Evolutionary conservation across 345 rosid genomes (phyloP).

Genomic region (Jatropha curcas): DNA sequence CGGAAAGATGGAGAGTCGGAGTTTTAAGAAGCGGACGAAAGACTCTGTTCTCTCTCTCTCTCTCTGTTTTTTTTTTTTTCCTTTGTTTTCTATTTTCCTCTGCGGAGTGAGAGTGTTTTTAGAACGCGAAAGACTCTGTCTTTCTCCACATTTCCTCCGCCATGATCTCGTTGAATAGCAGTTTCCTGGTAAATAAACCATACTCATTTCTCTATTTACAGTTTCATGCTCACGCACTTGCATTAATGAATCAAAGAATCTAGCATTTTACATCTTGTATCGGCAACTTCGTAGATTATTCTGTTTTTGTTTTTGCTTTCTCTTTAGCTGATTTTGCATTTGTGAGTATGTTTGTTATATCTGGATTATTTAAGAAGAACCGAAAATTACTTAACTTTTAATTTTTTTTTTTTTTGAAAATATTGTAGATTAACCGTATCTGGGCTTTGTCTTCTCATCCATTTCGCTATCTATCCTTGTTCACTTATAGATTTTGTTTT

Average conservation of each 20-base stretch:
- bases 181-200: constrained; percentile 18
- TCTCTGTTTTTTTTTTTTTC: neutral
- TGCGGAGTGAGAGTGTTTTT: neutral
- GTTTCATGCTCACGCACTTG: constrained; percentile 1
- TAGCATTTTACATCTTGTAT: neutral
- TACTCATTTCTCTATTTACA: neutral
- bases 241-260: too few species aligned
- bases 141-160: constrained; percentile 18
- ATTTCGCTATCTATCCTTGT: neutral
- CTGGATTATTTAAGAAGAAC: neutral
- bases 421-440: neutral
- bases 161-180: constrained; percentile 33
- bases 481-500: neutral
- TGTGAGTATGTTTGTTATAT: neutral
- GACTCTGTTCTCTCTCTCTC: neutral
- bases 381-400: neutral
- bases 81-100: neutral
- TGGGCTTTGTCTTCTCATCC: neutral
- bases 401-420: neutral
- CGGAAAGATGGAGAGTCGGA: too few species aligned
- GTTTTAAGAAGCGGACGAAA: too few species aligned
- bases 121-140: constrained; percentile 4
- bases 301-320: too few species aligned
- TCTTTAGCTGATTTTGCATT: too few species aligned
- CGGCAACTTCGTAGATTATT: neutral